These are phyloP conservation scores for Penicillium fuscoglaucum DNA, from an alignment of 2,329 filamentous ascomycete genomes.

Conservation along the genomic window DNA sequence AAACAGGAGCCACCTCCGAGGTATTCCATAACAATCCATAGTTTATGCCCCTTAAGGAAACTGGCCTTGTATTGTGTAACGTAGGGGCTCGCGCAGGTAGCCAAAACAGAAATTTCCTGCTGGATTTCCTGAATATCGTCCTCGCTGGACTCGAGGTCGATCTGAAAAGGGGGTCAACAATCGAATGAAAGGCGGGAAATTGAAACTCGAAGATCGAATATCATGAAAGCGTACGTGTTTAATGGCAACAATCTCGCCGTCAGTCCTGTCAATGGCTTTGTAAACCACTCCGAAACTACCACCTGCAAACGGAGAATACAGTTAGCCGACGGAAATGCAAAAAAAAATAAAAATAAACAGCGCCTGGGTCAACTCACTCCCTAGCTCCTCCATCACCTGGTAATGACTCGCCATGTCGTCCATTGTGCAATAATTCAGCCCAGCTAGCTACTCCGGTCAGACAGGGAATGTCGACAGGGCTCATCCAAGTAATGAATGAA, in stretches of 20 bases:
- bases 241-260: conserved; percentile 91
- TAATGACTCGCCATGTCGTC: conserved; percentile 76
- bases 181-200: neutral
- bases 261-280: conserved; percentile 88
- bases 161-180: conserved; percentile 55
- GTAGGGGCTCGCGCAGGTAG: conserved; percentile 89
- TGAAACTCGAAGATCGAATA: neutral
- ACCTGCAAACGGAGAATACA: conserved; percentile 54
- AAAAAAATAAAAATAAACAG: neutral
- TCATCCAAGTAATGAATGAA: conserved; percentile 14
- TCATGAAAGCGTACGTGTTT: conserved; percentile 72
- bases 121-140: conserved; percentile 99
- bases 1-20: conserved; percentile 92
- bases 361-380: conserved; percentile 64
- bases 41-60: conserved; percentile 91
- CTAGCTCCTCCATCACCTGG: conserved; percentile 93
- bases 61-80: conserved; percentile 97
- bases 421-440: conserved; percentile 32
- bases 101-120: conserved; percentile 91
- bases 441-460: conserved; percentile 20
- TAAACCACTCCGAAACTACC: conserved; percentile 97
- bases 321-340: conserved; percentile 14
- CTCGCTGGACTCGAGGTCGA: conserved; percentile 97
- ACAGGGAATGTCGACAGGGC: conserved; percentile 18
- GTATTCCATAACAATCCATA: conserved; percentile 99